A percentile compares a stretch with the other conserved stretches of the same genome.
Conservation (phyloP, 805 yeast genomes). For the Ogataea paraovalis region DNA sequence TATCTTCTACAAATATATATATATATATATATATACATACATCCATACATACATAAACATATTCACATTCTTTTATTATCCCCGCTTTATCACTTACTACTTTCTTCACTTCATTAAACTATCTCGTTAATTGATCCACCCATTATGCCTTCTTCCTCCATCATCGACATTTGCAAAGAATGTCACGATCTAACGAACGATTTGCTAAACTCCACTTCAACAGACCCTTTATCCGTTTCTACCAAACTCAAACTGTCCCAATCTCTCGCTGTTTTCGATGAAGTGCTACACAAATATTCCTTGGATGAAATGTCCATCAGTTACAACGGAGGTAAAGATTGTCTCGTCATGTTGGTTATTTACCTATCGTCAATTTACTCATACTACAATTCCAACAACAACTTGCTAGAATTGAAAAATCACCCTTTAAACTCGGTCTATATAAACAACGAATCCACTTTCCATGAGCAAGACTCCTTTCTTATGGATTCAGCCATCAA, state of each 20-base stretch:
- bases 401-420: slow-evolving; percentile 13
- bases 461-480: slow-evolving; percentile 65
- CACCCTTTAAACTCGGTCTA: slow-evolving; percentile 51
- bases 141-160: slow-evolving; percentile 14
- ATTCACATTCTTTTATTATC: too few species aligned
- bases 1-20: too few species aligned
- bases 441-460: slow-evolving; percentile 70
- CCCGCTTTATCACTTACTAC: too few species aligned
- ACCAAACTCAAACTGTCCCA: slow-evolving; percentile 17
- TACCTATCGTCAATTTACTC: slow-evolving; percentile 52
- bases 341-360: slow-evolving; percentile 79
- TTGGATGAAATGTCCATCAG: slow-evolving; percentile 66
- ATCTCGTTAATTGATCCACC: too few species aligned
- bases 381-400: slow-evolving; percentile 12
- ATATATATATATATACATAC: too few species aligned
- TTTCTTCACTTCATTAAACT: too few species aligned
- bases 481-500: slow-evolving; percentile 48
- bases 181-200: slow-evolving; percentile 15
- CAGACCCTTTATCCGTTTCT: slow-evolving; percentile 6
- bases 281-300: slow-evolving; percentile 19
- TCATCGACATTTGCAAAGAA: slow-evolving; percentile 21
- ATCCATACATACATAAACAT: too few species aligned
- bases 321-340: slow-evolving; percentile 96
- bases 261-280: slow-evolving; percentile 17
- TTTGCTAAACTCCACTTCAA: slow-evolving; percentile 10